Evolutionary conservation across 805 yeast genomes (phyloP).

Genomic region (Cyberlindnera japonica): DNA sequence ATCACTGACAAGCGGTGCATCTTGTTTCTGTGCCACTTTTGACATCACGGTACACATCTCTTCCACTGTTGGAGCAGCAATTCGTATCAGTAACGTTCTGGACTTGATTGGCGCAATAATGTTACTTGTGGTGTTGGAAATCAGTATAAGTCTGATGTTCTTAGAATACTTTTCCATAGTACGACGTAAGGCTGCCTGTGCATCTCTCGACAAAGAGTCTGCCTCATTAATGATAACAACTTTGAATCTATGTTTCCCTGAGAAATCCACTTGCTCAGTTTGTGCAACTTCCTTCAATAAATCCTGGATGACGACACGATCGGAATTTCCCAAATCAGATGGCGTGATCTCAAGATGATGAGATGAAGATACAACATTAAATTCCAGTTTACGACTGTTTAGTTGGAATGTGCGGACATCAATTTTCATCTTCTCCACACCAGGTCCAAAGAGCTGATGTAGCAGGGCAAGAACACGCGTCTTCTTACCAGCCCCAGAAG

Average conservation of each 20-base stretch:
- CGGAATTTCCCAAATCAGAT: constrained; percentile 93
- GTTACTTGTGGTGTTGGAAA: constrained; percentile 86
- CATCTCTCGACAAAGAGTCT: constrained; percentile 83
- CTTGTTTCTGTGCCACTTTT: constrained; percentile 56
- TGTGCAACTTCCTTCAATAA: constrained; percentile 91
- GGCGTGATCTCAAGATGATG: constrained; percentile 95
- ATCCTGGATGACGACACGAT: constrained; percentile 92
- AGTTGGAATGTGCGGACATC: constrained; percentile 85
- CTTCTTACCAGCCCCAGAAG: constrained; percentile 96
- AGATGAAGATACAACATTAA: constrained; percentile 89
- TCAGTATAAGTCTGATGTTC: constrained; percentile 76
- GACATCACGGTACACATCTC: constrained; percentile 58
- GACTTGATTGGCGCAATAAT: constrained; percentile 94
- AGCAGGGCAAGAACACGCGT: constrained; percentile 83
- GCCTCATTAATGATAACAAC: constrained; percentile 90
- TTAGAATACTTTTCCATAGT: constrained; percentile 94
- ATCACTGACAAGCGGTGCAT: constrained; percentile 32
- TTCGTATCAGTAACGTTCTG: constrained; percentile 82
- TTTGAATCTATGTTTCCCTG: constrained; percentile 56
- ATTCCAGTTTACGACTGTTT: constrained; percentile 73
- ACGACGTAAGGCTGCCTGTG: constrained; percentile 92
- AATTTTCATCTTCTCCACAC: constrained; percentile 79
- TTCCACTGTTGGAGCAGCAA: constrained; percentile 68
- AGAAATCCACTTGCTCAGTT: constrained; percentile 89
- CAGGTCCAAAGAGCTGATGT: constrained; percentile 75